Evolutionary conservation across 129 eudicot genomes (phyloP), one percentile per base, ranked within the genome.

Genomic region (Mikania micrantha): DNA sequence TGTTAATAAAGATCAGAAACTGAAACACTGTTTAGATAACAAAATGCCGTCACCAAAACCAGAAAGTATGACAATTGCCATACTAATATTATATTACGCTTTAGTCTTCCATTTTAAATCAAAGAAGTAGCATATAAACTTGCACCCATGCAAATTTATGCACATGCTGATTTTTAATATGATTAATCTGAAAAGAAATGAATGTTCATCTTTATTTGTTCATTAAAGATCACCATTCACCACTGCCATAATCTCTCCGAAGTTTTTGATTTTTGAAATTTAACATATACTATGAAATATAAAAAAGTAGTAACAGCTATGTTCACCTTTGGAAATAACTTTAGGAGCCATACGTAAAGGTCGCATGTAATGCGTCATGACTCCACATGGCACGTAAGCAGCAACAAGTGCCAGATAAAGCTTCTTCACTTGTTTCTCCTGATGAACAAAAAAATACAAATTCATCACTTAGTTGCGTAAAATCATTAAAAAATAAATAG

Each of bases 351-450:
- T 82, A 63, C 82, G 82, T 35, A 81, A 58, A 29, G 96, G 99
- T 19, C 90, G 92, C 99, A 93, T 93, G 74, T 86, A 93, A 81
- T 93, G 99, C 10, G 92, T 86, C 73, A 93, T 72, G 70, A 89
- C 61, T 77, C 96, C 96, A 77, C 65, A 24, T 60, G 96, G 81
- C 34, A 93, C 85, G 12, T 86, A 88, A 77, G 92, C 91, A 76
- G 90, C 90, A 50, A 83, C 86, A 79, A 93, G 90, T 64, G 99
- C 99, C 50, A 89, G 99, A 81, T 93, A 93, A 32, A 86, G 87
- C 80, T 93, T 93, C 85, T 86, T 86, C 66, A 93, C 91, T 89
- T 71, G 82, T 77, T 89, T 89, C 40, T 93, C 99, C 99, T 89
- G 38, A 7, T 32, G 36, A 32, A 32, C 36, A 32, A 32, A 32